Base-by-base conservation (phyloP, 2,329 filamentous ascomycete genomes). In the Elsinoe fawcettii region DNA sequence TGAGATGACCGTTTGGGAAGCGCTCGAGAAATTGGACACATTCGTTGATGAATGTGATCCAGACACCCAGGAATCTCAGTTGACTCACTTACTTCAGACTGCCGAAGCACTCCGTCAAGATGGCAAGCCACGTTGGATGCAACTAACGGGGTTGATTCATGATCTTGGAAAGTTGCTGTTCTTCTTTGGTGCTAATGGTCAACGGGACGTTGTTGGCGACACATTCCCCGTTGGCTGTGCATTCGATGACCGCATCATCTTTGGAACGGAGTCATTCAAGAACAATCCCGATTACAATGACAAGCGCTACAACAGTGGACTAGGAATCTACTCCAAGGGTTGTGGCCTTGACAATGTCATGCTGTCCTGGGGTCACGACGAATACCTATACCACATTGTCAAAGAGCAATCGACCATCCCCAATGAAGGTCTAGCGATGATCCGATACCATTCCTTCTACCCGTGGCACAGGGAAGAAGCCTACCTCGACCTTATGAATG, bases 191-290 rank as follows among this genome's bases (percentile, higher is more conserved):
- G 88, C 87, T n/a, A 76, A 86, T 66, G 90, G 90, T 51, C 90
- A 95, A 74, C 95, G 90, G 90, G 90, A 95, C 67, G 90, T 95
- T 2, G 90, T 96, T 23, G 90, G 90, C 58, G 87, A 91, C 71
- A 90, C 87, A 0, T 90, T 91, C 73, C 85, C 86, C 44, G 85
- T 90, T 41, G 87, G 87, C 65, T 89, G 86, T 70, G 80, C 79
- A 61, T 90, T 88, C 67, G 85, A 88, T 67, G 75, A 84, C 59
- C 77, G 80, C 63, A 92, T 92, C 75, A 87, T 95, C 74, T 90
- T 92, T 72, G 83, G 27, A 9, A 30, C 86, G 0, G 82, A 85
- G 56, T 88, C 85, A 22, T 95, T 96, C 72, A 74, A 71, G 60
- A 78, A 75, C 56, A 96, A 96, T 75, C 87, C 88, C 0, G 90